phyloP scores from a whole-genome alignment of 305 asterid species.

The Euphrasia arctica region DNA sequence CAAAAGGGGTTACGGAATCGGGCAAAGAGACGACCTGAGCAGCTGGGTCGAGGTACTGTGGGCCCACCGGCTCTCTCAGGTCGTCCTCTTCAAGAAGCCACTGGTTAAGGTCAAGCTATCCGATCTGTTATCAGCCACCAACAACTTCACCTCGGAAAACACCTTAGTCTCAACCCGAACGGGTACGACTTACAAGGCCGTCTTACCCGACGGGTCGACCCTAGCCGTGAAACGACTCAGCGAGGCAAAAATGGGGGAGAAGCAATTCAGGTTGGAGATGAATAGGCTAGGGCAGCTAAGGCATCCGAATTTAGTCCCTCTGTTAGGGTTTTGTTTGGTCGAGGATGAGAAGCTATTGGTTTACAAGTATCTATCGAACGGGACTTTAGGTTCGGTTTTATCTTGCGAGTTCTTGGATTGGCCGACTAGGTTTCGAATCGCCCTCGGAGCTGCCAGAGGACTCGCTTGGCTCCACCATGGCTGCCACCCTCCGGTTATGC shows the following conservation, averaged over 20 bases:
- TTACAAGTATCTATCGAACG: slow-evolving; percentile 74
- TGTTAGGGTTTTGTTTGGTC: slow-evolving; percentile 78
- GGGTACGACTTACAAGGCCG: slow-evolving; percentile 68
- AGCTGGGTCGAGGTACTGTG: slow-evolving; percentile 68
- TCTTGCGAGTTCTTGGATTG: slow-evolving; percentile 57
- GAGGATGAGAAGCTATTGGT: slow-evolving; percentile 93
- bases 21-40: slow-evolving; percentile 45
- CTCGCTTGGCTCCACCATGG: slow-evolving; percentile 98
- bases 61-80: slow-evolving; percentile 80
- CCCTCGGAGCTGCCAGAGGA: slow-evolving; percentile 79
- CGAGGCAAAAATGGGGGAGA: slow-evolving; percentile 66
- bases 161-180: slow-evolving; percentile 61
- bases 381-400: slow-evolving; percentile 64
- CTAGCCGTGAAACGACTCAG: slow-evolving; percentile 67
- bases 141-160: slow-evolving; percentile 49
- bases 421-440: slow-evolving; percentile 77
- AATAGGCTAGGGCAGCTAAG: slow-evolving; percentile 80
- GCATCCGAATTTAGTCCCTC: slow-evolving; percentile 93
- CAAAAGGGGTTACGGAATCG: slow-evolving; percentile 56
- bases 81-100: slow-evolving; percentile 78
- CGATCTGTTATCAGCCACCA: slow-evolving; percentile 70
- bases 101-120: slow-evolving; percentile 79
- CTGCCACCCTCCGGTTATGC: slow-evolving; percentile 81
- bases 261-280: slow-evolving; percentile 81
- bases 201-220: slow-evolving; percentile 70